These are phyloP conservation scores for Auriscalpium vulgare DNA, from an alignment of 768 basidiomycete genomes.

Conservation along the genomic window DNA sequence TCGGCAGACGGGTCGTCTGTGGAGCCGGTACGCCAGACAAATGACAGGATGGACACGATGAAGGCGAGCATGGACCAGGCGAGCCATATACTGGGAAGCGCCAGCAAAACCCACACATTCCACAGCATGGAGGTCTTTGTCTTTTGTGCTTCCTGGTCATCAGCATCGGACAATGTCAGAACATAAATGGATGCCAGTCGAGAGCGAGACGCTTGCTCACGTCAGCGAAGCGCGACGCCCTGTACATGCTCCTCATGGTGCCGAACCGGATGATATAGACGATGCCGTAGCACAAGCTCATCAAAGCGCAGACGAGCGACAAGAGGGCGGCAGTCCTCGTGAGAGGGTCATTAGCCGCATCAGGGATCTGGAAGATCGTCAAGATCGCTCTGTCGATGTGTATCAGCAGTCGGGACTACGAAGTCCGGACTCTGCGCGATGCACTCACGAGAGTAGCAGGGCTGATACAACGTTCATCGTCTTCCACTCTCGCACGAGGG, in stretches of 20 bases:
- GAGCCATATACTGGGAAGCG: conserved; percentile 64
- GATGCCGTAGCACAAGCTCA: conserved; percentile 69
- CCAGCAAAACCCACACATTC: conserved; percentile 66
- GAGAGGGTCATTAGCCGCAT: conserved; percentile 49
- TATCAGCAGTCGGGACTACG: no score
- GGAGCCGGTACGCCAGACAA: conserved; percentile 58
- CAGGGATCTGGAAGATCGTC: conserved; percentile 52
- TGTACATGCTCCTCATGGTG: conserved; percentile 64
- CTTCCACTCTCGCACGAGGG: conserved; percentile 69
- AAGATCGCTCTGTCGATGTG: conserved; percentile 46
- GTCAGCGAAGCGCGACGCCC: conserved; percentile 67
- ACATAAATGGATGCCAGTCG: neutral
- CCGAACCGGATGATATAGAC: conserved; percentile 67
- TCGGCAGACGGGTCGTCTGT: conserved; percentile 25
- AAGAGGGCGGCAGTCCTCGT: conserved; percentile 54
- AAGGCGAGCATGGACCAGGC: conserved; percentile 71
- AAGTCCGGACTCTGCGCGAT: neutral
- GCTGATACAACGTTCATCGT: conserved; percentile 70
- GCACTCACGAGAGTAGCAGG: conserved; percentile 27
- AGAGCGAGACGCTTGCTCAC: conserved; percentile 23
- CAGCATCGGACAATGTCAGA: neutral
- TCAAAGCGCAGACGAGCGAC: conserved; percentile 58
- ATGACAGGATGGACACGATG: conserved; percentile 52
- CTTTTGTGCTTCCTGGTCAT: conserved; percentile 46
- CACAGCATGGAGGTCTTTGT: conserved; percentile 40